A percentile compares a stretch with the other conserved stretches of the same genome.
These are phyloP conservation scores for Dryas integrifolia DNA, from an alignment of 331 rosid genomes.

Conservation along the genomic window DNA sequence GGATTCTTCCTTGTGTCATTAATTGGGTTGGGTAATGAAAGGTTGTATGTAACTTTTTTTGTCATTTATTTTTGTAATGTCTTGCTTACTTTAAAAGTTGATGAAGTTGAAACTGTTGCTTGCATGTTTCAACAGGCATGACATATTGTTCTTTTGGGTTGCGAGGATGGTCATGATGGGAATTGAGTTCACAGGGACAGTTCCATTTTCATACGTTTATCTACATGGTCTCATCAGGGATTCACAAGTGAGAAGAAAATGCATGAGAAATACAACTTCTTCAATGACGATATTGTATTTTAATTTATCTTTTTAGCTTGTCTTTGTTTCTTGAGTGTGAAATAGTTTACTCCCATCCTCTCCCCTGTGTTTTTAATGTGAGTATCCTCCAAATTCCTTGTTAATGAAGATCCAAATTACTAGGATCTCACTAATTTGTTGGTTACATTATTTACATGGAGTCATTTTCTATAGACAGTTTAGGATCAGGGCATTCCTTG, in stretches of 20 bases:
- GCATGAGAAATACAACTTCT: not conserved
- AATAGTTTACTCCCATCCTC: not conserved
- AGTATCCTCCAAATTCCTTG: not conserved
- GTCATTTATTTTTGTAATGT: not conserved
- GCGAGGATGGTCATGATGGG: constrained; percentile 99
- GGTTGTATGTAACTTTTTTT: not conserved
- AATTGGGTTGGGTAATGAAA: not conserved
- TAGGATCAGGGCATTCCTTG: not conserved
- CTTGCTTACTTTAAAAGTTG: not conserved
- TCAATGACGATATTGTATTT: constrained; percentile 18
- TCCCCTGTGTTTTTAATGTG: not conserved
- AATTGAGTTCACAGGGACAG: constrained; percentile 81
- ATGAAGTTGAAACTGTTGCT: constrained; percentile 15
- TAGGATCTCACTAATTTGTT: not conserved
- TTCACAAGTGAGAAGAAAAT: constrained; percentile 62
- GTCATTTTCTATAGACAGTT: not conserved
- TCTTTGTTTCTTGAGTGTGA: not conserved
- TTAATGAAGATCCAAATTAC: not conserved
- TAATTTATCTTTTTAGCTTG: constrained; percentile 6
- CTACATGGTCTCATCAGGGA: constrained; percentile 96
- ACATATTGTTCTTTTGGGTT: constrained; percentile 97
- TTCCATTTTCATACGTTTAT: constrained; percentile 85
- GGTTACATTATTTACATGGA: not conserved
- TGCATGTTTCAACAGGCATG: constrained; percentile 66
- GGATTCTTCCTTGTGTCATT: not conserved